phyloP scores from a whole-genome alignment of 2,329 filamentous ascomycete species.

The Bipolaris sorokiniana region DNA sequence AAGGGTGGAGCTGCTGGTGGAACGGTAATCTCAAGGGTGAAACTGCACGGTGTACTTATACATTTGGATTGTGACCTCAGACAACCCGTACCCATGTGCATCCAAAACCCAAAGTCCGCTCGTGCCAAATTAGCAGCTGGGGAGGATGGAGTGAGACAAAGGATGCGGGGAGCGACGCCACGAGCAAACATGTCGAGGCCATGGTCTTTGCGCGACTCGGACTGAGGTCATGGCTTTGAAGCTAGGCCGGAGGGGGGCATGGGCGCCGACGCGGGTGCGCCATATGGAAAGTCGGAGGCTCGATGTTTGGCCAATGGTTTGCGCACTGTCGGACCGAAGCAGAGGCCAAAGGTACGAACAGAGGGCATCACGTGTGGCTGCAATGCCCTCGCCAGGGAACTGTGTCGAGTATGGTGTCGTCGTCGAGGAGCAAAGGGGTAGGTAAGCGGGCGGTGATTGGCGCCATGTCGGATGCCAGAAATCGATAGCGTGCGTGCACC shows the following conservation, averaged over 20 bases:
- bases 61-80: conserved; percentile 12
- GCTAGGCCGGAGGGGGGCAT: conserved; percentile 27
- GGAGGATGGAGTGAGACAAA: conserved; percentile 29
- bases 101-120: conserved; percentile 3
- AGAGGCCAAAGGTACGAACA: background rate
- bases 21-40: conserved; percentile 19
- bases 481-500: conserved; percentile 11
- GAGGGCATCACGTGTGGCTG: conserved; percentile 6
- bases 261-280: conserved; percentile 20
- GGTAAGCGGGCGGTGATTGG: conserved; percentile 16
- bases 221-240: conserved; percentile 15
- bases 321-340: conserved; percentile 25
- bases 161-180: conserved; percentile 34
- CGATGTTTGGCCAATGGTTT: conserved; percentile 6
- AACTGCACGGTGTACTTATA: conserved; percentile 31
- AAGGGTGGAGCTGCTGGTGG: conserved; percentile 25
- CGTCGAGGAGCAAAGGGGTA: background rate
- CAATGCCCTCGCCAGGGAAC: background rate
- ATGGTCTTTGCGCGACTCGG: conserved; percentile 4
- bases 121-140: conserved; percentile 24
- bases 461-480: conserved; percentile 23
- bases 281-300: conserved; percentile 7
- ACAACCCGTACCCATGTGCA: conserved; percentile 18
- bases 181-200: conserved; percentile 14
- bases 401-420: background rate